These are phyloP conservation scores for Sugiyamaella qingdaonensis DNA, from an alignment of 805 yeast species.

Conservation along the genomic window DNA sequence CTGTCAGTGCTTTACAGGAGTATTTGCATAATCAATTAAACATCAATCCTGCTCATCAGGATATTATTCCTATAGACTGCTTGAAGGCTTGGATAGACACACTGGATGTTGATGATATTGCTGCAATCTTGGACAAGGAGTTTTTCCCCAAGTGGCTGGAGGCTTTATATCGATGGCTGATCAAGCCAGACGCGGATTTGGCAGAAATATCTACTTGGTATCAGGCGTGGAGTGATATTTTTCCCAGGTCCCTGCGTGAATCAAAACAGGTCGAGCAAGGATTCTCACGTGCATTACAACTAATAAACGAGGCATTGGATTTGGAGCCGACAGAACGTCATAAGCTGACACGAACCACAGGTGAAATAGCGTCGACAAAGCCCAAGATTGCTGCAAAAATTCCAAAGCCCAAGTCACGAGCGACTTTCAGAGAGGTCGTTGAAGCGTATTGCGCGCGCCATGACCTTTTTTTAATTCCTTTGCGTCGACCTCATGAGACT, in stretches of 20 bases:
- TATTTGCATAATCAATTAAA: slow-evolving; percentile 19
- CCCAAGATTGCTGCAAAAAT: not conserved
- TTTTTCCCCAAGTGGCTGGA: slow-evolving; percentile 40
- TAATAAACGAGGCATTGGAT: slow-evolving; percentile 33
- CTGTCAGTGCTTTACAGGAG: slow-evolving; percentile 1
- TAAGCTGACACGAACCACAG: not conserved
- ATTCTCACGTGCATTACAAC: slow-evolving; percentile 28
- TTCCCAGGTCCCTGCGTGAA: slow-evolving; percentile 21
- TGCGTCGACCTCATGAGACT: slow-evolving; percentile 32
- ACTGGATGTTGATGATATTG: not conserved
- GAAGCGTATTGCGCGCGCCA: slow-evolving; percentile 53
- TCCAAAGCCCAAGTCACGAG: slow-evolving; percentile 7
- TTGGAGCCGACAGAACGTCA: slow-evolving; percentile 13
- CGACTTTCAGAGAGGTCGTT: slow-evolving; percentile 61
- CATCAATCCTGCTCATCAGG: slow-evolving; percentile 30
- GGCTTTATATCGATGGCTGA: slow-evolving; percentile 31
- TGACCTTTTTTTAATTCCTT: slow-evolving; percentile 42
- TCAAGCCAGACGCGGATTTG: slow-evolving; percentile 17
- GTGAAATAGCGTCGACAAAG: not conserved
- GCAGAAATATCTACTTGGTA: slow-evolving; percentile 32
- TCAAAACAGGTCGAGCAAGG: slow-evolving; percentile 14
- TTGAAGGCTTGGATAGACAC: not conserved
- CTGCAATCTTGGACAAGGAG: slow-evolving; percentile 31
- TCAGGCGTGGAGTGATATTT: slow-evolving; percentile 30
- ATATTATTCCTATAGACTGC: slow-evolving; percentile 17